Base-by-base conservation (phyloP, 2,329 filamentous ascomycete species). In the Chalaropsis ovoidea region DNA sequence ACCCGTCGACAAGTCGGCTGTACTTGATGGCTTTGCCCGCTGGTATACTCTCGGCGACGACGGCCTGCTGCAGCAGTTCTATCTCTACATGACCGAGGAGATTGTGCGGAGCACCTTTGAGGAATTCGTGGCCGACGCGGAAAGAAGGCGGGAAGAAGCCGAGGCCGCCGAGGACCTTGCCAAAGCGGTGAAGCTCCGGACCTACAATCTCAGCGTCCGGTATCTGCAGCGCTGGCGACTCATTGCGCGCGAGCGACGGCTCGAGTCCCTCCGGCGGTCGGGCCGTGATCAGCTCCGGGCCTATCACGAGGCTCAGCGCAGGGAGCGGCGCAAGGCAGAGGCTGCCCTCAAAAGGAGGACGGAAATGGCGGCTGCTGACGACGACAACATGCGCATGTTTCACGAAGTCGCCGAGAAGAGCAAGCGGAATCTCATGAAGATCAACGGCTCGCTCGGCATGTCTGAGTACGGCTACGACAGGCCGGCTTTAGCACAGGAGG, bases 161-260 rank as follows among this genome's bases (percentile, higher is more conserved):
- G 80, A 82, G 69, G 80, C 83, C 49, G 76, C 77, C 19, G 70
- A 71, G 68, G 70, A 79, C 70, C 56, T 80, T 72, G 76, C 76
- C 1, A 73, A 80, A 64, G 81, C 81, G 15, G 74, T 76, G 17
- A 72, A 75, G n/a, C 82, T 80, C 69, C 76, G 79, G 45, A 70
- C 69, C 2, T 79, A 81, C 70, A 82, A 76, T 65, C 74, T 85
- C 39, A 73, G 75, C 13, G 73, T 83, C 67, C 82, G 79, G 61
- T 85, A 77, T 71, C 83, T 84, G 67, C 83, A 84, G 69, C 75
- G 75, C 19, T 85, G 82, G 82, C 79, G 77, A 61, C 72, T 79
- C 15, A 77, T 73, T 47, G 80, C 79, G 8, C 76, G 81, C 13
- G 76, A 78, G 58, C 77, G 76, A 19, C 77, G 79, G 2, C 76